phyloP scores from a whole-genome alignment of 768 basidiomycete species.

The Amanita exitialis region DNA sequence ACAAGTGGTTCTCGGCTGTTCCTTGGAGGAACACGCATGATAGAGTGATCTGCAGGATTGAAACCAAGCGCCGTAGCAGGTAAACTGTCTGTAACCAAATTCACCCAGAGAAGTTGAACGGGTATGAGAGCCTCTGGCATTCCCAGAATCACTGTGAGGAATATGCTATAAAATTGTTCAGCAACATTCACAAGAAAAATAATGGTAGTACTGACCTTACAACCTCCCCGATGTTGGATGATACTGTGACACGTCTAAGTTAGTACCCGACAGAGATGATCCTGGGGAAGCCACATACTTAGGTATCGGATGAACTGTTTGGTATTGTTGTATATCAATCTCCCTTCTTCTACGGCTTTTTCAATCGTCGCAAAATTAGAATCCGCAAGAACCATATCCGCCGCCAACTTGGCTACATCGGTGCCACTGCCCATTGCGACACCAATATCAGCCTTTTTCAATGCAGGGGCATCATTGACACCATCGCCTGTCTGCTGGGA shows the following conservation, averaged over 20 bases:
- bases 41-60: conserved; percentile 93
- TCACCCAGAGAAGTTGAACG: conserved; percentile 97
- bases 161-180: conserved; percentile 51
- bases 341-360: conserved; percentile 92
- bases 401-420: conserved; percentile 95
- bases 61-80: conserved; percentile 97
- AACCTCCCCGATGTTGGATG: conserved; percentile 96
- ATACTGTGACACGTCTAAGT: conserved; percentile 38
- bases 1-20: conserved; percentile 87
- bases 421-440: conserved; percentile 99
- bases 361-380: conserved; percentile 98
- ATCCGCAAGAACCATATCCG: conserved; percentile 96
- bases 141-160: conserved; percentile 91
- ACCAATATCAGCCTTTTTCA: conserved; percentile 97
- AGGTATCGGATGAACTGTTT: conserved; percentile 99
- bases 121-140: conserved; percentile 99
- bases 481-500: conserved; percentile 79
- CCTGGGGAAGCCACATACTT: conserved; percentile 39
- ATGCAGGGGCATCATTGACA: conserved; percentile 95
- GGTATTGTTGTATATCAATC: conserved; percentile 98
- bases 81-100: conserved; percentile 92
- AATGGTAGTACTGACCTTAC: conserved; percentile 40
- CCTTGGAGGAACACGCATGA: conserved; percentile 92
- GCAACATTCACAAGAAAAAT: conserved; percentile 1
- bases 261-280: not conserved